Evolutionary conservation across 75 land plant genomes (phyloP).

Genomic region (Selaginella tamariscina): DNA sequence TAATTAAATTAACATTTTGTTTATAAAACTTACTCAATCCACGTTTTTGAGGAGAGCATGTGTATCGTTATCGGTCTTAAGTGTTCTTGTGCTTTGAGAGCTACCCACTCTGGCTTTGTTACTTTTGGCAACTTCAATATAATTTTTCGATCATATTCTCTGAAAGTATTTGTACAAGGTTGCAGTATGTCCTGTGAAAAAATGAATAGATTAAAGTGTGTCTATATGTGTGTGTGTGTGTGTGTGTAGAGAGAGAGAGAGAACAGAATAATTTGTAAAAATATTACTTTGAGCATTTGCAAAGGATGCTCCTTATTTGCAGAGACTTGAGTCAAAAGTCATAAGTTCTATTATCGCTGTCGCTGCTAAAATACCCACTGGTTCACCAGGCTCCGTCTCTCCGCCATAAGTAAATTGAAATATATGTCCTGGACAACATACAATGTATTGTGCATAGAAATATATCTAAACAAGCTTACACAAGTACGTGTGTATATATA

Average conservation of each 20-base stretch:
- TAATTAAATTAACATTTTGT: too few relatives aligned
- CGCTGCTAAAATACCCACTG: constrained; percentile 92
- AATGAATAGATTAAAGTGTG: too few relatives aligned
- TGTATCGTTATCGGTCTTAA: neutral
- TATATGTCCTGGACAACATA: too few relatives aligned
- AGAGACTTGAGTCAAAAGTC: neutral
- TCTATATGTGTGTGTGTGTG: too few relatives aligned
- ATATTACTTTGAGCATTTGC: neutral
- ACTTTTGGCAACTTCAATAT: neutral
- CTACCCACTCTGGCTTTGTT: neutral
- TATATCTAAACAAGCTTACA: too few relatives aligned
- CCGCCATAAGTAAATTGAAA: constrained; percentile 69
- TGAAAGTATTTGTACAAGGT: neutral
- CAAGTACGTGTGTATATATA: too few relatives aligned
- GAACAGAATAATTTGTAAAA: neutral
- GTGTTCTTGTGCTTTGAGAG: neutral
- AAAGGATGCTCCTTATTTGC: neutral
- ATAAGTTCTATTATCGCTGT: constrained; percentile 90
- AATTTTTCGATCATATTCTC: neutral
- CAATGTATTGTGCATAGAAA: too few relatives aligned
- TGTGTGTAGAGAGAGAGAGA: too few relatives aligned
- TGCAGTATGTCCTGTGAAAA: neutral
- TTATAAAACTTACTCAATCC: neutral
- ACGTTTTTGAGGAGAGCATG: neutral
- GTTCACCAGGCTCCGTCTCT: constrained; percentile 37